Percentiles rank a stretch among this genome's conserved stretches.
Evolutionary conservation across 306 rosid genomes (phyloP).

Genomic region (Vicia faba): DNA sequence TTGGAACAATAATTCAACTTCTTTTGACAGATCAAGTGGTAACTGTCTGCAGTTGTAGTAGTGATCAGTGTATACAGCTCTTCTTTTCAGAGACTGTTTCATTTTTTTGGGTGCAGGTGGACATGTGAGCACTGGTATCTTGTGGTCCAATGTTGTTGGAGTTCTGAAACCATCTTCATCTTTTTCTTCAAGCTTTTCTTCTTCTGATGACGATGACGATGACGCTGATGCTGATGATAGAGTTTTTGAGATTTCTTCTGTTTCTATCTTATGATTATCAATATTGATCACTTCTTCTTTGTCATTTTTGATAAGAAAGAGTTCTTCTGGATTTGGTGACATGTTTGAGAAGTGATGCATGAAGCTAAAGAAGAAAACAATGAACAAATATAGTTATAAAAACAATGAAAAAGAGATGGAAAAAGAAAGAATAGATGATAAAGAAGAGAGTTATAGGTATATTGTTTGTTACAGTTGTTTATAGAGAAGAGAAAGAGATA

Average conservation of each 20-base stretch:
- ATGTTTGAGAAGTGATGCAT: constrained; percentile 19
- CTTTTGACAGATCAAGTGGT: constrained; percentile 46
- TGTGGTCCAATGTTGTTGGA: constrained; percentile 60
- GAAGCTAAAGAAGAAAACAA: constrained; percentile 7
- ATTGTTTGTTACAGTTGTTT: not conserved
- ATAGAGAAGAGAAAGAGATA: not conserved
- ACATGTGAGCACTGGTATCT: constrained; percentile 51
- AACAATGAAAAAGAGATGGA: too few relatives aligned
- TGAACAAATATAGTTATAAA: not conserved
- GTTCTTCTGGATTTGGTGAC: constrained; percentile 37
- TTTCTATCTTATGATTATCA: not conserved
- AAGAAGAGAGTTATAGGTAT: constrained; percentile 26
- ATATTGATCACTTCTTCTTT: constrained; percentile 5
- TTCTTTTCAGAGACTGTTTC: constrained; percentile 44
- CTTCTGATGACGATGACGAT: not conserved
- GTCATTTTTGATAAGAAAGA: constrained; percentile 32
- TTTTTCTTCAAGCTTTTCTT: not conserved
- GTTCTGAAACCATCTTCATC: constrained; percentile 62
- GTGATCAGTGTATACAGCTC: constrained; percentile 13
- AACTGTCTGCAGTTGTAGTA: constrained; percentile 14
- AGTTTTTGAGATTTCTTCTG: not conserved
- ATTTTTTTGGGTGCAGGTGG: constrained; percentile 69
- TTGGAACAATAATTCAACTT: constrained; percentile 49
- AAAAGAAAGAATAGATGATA: constrained; percentile 9
- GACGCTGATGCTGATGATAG: not conserved